Evolutionary conservation across 2,329 filamentous ascomycete species (phyloP).

Genomic region (Aspergillus ibericus): DNA sequence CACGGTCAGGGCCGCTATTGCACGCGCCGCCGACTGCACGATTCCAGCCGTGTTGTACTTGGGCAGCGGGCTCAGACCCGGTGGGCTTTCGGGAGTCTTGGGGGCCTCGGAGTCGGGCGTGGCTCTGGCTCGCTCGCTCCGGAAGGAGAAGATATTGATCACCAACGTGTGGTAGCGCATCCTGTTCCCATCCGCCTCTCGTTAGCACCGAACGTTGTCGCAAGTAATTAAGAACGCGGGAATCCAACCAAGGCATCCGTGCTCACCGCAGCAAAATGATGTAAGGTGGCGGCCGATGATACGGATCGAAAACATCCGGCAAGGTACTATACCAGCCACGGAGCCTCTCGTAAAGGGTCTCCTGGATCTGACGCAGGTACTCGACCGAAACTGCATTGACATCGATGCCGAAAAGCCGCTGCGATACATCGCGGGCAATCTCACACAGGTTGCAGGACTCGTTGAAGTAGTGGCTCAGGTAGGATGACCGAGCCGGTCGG

Average conservation of each 20-base stretch:
- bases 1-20: conserved; percentile 31
- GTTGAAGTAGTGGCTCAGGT: conserved; percentile 34
- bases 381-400: conserved; percentile 3
- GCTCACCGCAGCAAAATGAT: conserved; percentile 22
- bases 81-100: conserved; percentile 32
- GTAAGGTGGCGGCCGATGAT: conserved; percentile 33
- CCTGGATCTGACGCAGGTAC: conserved; percentile 23
- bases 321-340: conserved; percentile 32
- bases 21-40: conserved; percentile 30
- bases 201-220: neutral
- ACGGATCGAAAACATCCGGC: conserved; percentile 29
- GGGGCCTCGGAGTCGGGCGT: conserved; percentile 21
- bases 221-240: no score
- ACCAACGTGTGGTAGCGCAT: conserved; percentile 38
- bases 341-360: conserved; percentile 32
- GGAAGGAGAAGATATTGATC: conserved; percentile 39
- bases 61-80: conserved; percentile 15
- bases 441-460: conserved; percentile 36
- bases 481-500: conserved; percentile 26
- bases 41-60: conserved; percentile 27
- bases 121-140: conserved; percentile 18
- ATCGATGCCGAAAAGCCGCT: conserved; percentile 30
- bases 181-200: conserved; percentile 15
- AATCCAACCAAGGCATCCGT: neutral
- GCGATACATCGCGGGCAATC: conserved; percentile 39